Base-by-base conservation (phyloP, 768 basidiomycete species). In the Leucocoprinus birnbaumii region DNA sequence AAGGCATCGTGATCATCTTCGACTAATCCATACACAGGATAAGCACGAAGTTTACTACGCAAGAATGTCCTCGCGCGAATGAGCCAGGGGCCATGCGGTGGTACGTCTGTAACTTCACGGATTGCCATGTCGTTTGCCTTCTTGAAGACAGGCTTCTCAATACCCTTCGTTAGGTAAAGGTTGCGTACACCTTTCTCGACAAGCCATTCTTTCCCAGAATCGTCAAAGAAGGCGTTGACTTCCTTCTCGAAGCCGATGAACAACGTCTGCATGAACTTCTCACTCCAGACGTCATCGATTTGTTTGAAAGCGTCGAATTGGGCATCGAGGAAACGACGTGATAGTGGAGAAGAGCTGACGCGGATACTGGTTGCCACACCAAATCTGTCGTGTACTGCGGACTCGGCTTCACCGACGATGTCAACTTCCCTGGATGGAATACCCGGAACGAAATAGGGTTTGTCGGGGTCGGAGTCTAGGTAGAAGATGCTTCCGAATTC, bases 1-100 rank as follows among this genome's bases (percentile, higher is more conserved):
- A 77, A 79, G 16, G 71, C 62, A 27, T 77, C 71, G 48, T 75
- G 71, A 55, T 72, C 69, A 61, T 79, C 78, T 55, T 69, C 68
- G 55, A 71, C 73, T 0, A 79, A 60, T 21, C 74, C 70, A 59
- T 71, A 76, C 1, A 69, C 73, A 19, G 61, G 57, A 53, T 65
- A 65, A 38, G 54, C 54, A 24, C 47, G 46, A 64, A 55, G 10
- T 26, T 55, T 48, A 8, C 54, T 47, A 35, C 44, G 42, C n/a
- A n/a, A n/a, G 9, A 18, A 14, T 14, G 21, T 19, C 10, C 18
- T 22, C 7, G 47, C 22, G 3, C 60, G 58, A 16, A 67, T 60
- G 48, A 71, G 53, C 45, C 65, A 66, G n/a, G 71, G 71, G 9
- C 69, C 70, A 27, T 66, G 60, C 37, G 63, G 63, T 10, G 66